phyloP scores from a whole-genome alignment of 106 monocot genomes.

The Dendrobium nobile region DNA sequence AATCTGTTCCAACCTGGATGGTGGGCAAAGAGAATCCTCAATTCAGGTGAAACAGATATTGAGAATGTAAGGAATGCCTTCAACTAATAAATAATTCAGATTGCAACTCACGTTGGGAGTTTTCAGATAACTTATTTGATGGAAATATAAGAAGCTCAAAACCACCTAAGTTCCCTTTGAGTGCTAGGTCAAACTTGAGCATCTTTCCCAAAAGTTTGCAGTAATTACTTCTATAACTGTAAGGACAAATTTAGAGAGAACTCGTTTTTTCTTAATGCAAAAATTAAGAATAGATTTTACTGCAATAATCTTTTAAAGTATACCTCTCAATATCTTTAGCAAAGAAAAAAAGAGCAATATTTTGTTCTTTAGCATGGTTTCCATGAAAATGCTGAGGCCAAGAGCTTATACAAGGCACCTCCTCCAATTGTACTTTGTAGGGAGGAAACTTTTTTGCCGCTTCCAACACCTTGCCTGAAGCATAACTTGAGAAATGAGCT shows the following conservation, averaged over 20 bases:
- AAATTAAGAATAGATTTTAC: neutral
- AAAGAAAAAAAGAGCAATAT: conserved; percentile 95
- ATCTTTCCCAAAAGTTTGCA: conserved; percentile 70
- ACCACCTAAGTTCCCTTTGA: conserved; percentile 61
- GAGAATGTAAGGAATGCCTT: neutral
- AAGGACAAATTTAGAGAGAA: conserved; percentile 5
- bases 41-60: neutral
- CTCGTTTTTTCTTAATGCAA: neutral
- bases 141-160: conserved; percentile 84
- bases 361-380: conserved; percentile 48
- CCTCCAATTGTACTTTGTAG: conserved; percentile 57
- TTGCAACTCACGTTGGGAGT: conserved; percentile 62
- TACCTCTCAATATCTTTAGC: conserved; percentile 83
- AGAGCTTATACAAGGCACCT: conserved; percentile 45
- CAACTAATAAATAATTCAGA: neutral
- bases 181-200: conserved; percentile 73
- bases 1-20: conserved; percentile 59
- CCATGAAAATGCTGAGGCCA: conserved; percentile 64
- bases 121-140: conserved; percentile 63
- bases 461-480: conserved; percentile 59
- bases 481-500: conserved; percentile 78
- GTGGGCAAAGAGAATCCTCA: neutral
- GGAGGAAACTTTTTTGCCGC: conserved; percentile 44
- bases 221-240: conserved; percentile 72
- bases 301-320: neutral